Evolutionary conservation across 768 basidiomycete genomes (phyloP).

Genomic region (Clathrus columnatus): DNA sequence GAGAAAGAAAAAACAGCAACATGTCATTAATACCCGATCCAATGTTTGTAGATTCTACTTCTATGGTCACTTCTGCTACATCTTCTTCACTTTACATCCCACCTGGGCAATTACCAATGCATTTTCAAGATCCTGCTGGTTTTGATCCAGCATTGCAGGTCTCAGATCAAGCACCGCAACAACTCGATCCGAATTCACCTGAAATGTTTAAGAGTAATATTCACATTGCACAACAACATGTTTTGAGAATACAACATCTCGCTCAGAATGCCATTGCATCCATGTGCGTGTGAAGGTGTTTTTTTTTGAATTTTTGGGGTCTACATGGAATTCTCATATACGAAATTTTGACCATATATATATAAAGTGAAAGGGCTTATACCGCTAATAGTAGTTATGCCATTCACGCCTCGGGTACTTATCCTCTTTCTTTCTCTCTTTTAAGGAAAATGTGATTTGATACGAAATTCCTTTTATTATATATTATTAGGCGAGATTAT

Average conservation of each 20-base stretch:
- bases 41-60: neutral
- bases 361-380: constrained; percentile 50
- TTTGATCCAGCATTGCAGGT: neutral
- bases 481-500: constrained; percentile 35
- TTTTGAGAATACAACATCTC: constrained; percentile 38
- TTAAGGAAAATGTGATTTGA: neutral
- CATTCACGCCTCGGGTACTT: constrained; percentile 43
- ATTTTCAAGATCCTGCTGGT: constrained; percentile 7
- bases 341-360: neutral
- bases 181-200: constrained; percentile 48
- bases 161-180: constrained; percentile 11
- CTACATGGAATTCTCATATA: neutral
- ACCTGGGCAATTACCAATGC: neutral
- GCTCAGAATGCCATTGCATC: constrained; percentile 41
- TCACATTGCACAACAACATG: constrained; percentile 37
- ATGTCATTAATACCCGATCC: neutral
- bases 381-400: constrained; percentile 41
- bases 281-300: constrained; percentile 36
- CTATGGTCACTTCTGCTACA: neutral
- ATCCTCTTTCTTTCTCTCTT: neutral
- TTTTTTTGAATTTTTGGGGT: neutral
- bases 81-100: constrained; percentile 4
- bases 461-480: neutral
- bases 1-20: neutral
- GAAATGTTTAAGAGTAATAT: constrained; percentile 55